Evolutionary conservation across 108 stramenopile genomes (phyloP).

Genomic region (Cyclotella sp.): DNA sequence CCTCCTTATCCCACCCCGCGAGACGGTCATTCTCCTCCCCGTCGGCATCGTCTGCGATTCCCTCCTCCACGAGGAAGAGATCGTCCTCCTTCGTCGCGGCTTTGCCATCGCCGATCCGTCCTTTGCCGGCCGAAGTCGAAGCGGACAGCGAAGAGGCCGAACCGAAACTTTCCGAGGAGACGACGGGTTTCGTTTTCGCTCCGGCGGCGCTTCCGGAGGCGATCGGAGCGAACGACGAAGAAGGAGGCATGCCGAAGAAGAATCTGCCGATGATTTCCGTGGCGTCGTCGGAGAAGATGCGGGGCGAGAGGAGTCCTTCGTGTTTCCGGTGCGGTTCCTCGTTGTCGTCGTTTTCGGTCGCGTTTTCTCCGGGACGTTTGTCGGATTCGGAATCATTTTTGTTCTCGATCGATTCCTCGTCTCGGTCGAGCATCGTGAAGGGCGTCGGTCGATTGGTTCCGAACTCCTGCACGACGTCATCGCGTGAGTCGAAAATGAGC

Average conservation of each 20-base stretch:
- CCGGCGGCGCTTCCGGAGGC: neutral
- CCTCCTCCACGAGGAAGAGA: neutral
- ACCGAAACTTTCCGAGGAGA: slow-evolving; percentile 20
- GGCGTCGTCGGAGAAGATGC: slow-evolving; percentile 47
- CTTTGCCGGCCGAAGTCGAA: slow-evolving; percentile 13
- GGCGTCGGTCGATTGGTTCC: slow-evolving; percentile 55
- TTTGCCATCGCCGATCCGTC: neutral
- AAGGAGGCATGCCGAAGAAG: slow-evolving; percentile 34
- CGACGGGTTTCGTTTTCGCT: neutral
- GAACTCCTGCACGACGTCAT: slow-evolving; percentile 39
- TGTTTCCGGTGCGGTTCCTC: neutral
- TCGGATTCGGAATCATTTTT: slow-evolving; percentile 2
- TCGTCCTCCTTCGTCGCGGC: neutral
- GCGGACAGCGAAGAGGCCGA: slow-evolving; percentile 31
- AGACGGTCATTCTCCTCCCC: slow-evolving; percentile 2
- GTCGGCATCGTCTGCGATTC: neutral
- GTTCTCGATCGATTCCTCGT: slow-evolving; percentile 23
- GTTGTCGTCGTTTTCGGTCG: neutral
- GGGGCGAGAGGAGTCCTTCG: slow-evolving; percentile 10
- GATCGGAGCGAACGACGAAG: neutral
- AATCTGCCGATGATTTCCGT: slow-evolving; percentile 46
- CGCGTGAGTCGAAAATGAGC: too few species aligned
- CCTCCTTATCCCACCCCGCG: slow-evolving; percentile 56
- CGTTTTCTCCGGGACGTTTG: neutral
- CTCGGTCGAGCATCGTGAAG: slow-evolving; percentile 39